Evolutionary conservation across 106 monocot genomes (phyloP).

Genomic region (Narthecium ossifragum): DNA sequence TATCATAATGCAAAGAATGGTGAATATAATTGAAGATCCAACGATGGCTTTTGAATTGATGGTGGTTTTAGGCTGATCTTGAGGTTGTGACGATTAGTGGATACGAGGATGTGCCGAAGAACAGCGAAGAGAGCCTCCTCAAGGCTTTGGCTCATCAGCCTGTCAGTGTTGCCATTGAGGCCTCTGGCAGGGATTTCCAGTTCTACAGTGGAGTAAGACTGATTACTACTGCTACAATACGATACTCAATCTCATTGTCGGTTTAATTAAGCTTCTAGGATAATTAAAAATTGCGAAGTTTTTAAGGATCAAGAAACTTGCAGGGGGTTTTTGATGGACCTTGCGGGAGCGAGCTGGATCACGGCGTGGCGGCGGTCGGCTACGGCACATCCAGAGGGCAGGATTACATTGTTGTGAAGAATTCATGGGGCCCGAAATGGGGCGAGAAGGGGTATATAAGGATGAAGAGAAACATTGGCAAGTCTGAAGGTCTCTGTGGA

Average conservation of each 20-base stretch:
- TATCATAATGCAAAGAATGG: not conserved
- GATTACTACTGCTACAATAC: no score
- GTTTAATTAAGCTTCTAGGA: not conserved
- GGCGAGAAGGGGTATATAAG: constrained; percentile 44
- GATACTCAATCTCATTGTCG: no score
- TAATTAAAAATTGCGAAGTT: not conserved
- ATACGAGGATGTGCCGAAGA: constrained; percentile 32
- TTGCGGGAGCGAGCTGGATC: constrained; percentile 36
- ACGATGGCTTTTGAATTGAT: not conserved
- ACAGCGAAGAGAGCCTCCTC: constrained; percentile 29
- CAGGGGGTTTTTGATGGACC: constrained; percentile 36
- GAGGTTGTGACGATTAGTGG: constrained; percentile 28
- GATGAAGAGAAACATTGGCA: constrained; percentile 30
- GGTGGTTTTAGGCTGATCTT: constrained; percentile 12
- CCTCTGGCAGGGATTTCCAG: constrained; percentile 39
- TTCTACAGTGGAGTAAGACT: constrained; percentile 34
- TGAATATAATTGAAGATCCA: no score
- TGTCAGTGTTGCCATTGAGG: constrained; percentile 41
- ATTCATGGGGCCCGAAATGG: constrained; percentile 37
- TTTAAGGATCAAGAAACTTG: not conserved
- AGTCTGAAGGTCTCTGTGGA: constrained; percentile 28
- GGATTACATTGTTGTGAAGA: constrained; percentile 39
- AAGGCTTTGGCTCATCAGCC: constrained; percentile 37
- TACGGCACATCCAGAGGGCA: constrained; percentile 26
- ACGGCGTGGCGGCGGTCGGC: constrained; percentile 36